phyloP scores from a whole-genome alignment of 2,329 filamentous ascomycete species.

The Magnaporthiopsis incrustans region DNA sequence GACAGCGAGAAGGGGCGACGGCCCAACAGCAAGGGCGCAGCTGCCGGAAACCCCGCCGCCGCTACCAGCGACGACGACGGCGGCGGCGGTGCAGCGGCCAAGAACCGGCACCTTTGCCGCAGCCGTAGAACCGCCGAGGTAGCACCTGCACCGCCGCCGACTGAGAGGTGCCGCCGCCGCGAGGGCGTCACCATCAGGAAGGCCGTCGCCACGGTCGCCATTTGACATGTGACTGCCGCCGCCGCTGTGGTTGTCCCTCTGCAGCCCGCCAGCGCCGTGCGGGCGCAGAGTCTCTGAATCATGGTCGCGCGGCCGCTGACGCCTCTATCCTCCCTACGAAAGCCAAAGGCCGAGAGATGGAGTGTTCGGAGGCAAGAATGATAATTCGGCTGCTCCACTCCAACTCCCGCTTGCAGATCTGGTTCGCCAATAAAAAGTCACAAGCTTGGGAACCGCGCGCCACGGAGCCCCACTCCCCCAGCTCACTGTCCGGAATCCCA shows the following conservation, averaged over 20 bases:
- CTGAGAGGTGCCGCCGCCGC: not conserved
- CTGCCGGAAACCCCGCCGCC: not conserved
- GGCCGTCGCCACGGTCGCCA: not conserved
- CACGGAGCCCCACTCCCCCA: not conserved
- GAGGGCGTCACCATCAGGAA: not conserved
- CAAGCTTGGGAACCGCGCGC: too few relatives aligned
- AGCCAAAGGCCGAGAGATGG: not conserved
- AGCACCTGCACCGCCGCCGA: not conserved
- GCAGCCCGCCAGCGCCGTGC: not conserved
- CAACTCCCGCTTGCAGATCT: too few relatives aligned
- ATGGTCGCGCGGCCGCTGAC: not conserved
- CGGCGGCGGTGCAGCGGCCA: not conserved
- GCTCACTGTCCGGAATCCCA: too few relatives aligned
- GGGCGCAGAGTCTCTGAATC: not conserved
- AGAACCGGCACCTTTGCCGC: too few relatives aligned
- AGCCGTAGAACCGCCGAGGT: not conserved
- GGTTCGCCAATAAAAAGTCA: not conserved
- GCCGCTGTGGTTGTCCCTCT: not conserved
- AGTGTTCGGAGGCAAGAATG: not conserved
- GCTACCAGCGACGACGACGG: not conserved
- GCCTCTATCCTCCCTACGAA: not conserved
- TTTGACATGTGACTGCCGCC: not conserved
- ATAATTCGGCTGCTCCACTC: too few relatives aligned
- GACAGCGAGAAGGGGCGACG: not conserved
- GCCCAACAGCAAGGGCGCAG: not conserved